Conservation (phyloP, 306 rosid genomes). For the Vicia sativa region DNA sequence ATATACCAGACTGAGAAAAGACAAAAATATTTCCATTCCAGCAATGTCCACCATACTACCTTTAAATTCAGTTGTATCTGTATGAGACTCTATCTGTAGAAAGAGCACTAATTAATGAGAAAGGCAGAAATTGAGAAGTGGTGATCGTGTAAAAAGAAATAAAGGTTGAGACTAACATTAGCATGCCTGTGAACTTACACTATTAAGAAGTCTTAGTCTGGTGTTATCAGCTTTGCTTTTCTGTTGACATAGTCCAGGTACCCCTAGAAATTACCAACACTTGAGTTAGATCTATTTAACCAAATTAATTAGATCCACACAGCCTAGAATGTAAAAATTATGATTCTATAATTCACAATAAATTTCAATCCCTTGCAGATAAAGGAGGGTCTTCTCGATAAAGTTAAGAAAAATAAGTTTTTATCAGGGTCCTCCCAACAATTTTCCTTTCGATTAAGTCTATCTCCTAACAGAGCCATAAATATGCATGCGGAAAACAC, state of each 20-base stretch:
- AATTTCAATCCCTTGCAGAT: constrained; percentile 18
- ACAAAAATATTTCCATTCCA: constrained; percentile 16
- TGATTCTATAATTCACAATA: constrained; percentile 11
- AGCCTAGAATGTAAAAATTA: constrained; percentile 10
- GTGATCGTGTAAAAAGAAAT: constrained; percentile 19
- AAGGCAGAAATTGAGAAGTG: not conserved
- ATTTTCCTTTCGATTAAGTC: not conserved
- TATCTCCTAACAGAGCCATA: constrained; percentile 8
- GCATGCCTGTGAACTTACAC: constrained; percentile 36
- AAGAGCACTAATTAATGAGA: constrained; percentile 27
- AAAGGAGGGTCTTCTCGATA: not conserved
- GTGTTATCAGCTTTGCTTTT: constrained; percentile 41
- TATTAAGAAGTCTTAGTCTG: constrained; percentile 36
- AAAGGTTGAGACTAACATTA: constrained; percentile 36
- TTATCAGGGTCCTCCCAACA: not conserved
- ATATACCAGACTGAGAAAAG: no score
- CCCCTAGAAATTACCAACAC: constrained; percentile 56
- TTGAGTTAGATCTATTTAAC: not conserved
- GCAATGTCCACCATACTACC: constrained; percentile 28
- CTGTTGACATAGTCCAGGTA: constrained; percentile 76
- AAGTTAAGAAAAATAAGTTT: not conserved
- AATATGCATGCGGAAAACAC: constrained; percentile 20
- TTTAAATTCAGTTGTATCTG: constrained; percentile 25
- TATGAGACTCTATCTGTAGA: constrained; percentile 30
- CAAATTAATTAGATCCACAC: not conserved